Evolutionary conservation across 257 asterid species (phyloP).

Genomic region (Coffea eugenioides): DNA sequence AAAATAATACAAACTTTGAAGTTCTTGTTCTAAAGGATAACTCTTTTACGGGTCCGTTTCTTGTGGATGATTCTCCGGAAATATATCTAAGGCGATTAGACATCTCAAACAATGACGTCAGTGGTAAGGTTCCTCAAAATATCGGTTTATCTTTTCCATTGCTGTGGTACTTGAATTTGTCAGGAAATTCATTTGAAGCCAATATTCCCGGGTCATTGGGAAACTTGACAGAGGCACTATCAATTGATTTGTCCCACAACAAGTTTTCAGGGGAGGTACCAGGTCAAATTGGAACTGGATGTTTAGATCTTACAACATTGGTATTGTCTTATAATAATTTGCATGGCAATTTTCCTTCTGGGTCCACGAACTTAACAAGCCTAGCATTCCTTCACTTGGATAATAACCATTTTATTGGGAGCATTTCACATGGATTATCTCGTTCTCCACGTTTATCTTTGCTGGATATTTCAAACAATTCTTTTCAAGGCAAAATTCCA

Average conservation of each 20-base stretch:
- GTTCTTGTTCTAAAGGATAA: conserved; percentile 6
- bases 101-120: conserved; percentile 5
- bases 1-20: conserved; percentile 7
- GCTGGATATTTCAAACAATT: conserved; percentile 5
- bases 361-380: not conserved
- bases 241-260: conserved; percentile 16
- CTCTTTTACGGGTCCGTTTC: conserved; percentile 6
- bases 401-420: not conserved
- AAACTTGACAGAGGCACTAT: not conserved
- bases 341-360: not conserved
- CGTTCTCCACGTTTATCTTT: not conserved
- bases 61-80: not conserved
- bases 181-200: conserved; percentile 5
- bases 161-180: not conserved
- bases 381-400: not conserved
- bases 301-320: not conserved
- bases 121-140: conserved; percentile 1
- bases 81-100: not conserved
- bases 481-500: not conserved
- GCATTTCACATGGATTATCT: not conserved
- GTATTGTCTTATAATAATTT: not conserved
- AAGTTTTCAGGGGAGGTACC: conserved; percentile 9
- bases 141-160: conserved; percentile 1
- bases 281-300: not conserved
- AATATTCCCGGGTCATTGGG: conserved; percentile 4